Conservation (phyloP, 257 asterid species). For the Solanum gracilifrons region DNA sequence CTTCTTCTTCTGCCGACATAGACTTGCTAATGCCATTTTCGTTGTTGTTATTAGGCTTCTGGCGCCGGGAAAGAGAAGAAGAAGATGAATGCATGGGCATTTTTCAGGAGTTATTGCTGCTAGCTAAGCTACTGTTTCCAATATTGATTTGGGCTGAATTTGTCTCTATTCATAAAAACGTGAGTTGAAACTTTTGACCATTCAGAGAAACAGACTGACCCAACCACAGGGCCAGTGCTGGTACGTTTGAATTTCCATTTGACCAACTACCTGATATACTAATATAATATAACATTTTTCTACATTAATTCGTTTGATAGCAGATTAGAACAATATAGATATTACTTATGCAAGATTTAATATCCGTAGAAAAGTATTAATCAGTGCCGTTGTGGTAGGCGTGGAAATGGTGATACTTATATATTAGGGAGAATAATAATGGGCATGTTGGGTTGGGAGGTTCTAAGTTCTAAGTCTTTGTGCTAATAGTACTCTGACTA, state of each 20-base stretch:
- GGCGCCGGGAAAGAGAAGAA: not conserved
- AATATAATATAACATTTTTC: no score
- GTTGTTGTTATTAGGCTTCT: not conserved
- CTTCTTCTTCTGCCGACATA: conserved; percentile 16
- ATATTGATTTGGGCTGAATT: conserved; percentile 3
- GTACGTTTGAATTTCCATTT: conserved; percentile 3
- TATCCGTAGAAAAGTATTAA: not conserved
- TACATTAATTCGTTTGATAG: no score
- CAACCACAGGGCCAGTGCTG: not conserved
- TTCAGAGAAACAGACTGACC: conserved; percentile 13
- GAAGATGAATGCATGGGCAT: not conserved
- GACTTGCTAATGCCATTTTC: not conserved
- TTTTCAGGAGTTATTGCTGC: not conserved
- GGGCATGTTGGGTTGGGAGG: not conserved
- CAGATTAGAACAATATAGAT: no score
- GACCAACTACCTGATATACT: not conserved
- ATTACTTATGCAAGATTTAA: no score
- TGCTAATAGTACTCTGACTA: not conserved
- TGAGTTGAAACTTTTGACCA: conserved; percentile 24
- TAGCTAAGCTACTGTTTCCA: not conserved
- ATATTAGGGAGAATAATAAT: not conserved
- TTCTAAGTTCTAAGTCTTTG: not conserved
- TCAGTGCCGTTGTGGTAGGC: not conserved
- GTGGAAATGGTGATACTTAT: not conserved
- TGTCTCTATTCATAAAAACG: not conserved